phyloP scores from a whole-genome alignment of 495 filamentous ascomycete genomes.

The Aspergillus biplanus region DNA sequence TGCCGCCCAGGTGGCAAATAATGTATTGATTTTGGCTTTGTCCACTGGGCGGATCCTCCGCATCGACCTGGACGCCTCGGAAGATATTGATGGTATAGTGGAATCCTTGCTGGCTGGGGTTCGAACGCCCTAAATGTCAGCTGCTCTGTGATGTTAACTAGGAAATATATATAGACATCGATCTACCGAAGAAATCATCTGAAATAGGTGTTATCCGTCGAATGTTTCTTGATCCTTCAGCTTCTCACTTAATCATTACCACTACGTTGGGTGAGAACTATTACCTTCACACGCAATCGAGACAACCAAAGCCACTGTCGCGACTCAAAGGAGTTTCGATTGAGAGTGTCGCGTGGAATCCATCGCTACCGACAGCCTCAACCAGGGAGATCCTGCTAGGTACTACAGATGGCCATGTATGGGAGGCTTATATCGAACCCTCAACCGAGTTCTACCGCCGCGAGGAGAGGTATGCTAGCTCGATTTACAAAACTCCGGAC shows the following conservation, averaged over 20 bases:
- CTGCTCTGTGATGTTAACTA: slow-evolving; percentile 26
- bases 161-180: slow-evolving; percentile 70
- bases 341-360: slow-evolving; percentile 93
- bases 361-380: slow-evolving; percentile 91
- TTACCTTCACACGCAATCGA: slow-evolving; percentile 94
- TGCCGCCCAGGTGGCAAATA: slow-evolving; percentile 94
- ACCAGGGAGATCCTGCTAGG: slow-evolving; percentile 96
- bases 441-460: slow-evolving; percentile 90
- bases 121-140: not conserved
- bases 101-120: not conserved
- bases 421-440: slow-evolving; percentile 94
- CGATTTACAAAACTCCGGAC: slow-evolving; percentile 76
- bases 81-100: slow-evolving; percentile 86
- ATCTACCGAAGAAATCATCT: slow-evolving; percentile 89
- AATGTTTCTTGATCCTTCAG: slow-evolving; percentile 96
- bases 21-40: slow-evolving; percentile 88
- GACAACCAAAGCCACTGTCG: slow-evolving; percentile 79
- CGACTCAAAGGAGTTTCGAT: slow-evolving; percentile 84
- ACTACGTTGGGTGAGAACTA: slow-evolving; percentile 94
- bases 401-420: slow-evolving; percentile 88
- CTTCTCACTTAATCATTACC: slow-evolving; percentile 89
- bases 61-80: slow-evolving; percentile 90
- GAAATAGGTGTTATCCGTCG: slow-evolving; percentile 89
- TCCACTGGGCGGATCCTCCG: slow-evolving; percentile 86
- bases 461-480: slow-evolving; percentile 89